These are phyloP conservation scores for Anthracocystis walkeri DNA, from an alignment of 1,284 basidiomycete species.

Conservation along the genomic window DNA sequence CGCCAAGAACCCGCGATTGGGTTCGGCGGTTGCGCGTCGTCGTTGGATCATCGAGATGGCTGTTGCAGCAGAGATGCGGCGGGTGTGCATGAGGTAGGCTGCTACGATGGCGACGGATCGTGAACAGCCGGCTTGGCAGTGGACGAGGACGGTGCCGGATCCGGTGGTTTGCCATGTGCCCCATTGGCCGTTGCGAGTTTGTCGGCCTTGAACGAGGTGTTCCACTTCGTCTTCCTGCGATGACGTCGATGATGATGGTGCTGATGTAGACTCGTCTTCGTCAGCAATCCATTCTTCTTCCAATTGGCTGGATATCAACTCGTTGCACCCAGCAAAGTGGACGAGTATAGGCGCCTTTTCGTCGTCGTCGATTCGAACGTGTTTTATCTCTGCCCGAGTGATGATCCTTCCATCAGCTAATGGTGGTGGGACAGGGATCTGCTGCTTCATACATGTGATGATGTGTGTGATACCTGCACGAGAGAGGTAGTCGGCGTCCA, in stretches of 20 bases:
- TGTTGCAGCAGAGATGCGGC: conserved; percentile 58
- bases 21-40: conserved; percentile 62
- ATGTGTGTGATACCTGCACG: conserved; percentile 59
- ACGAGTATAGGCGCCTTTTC: conserved; percentile 68
- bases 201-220: conserved; percentile 38
- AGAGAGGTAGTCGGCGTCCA: conserved; percentile 56
- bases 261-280: neutral
- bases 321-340: conserved; percentile 65
- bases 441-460: conserved; percentile 60
- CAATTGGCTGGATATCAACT: conserved; percentile 64
- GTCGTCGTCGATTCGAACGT: conserved; percentile 69
- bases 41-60: conserved; percentile 65
- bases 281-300: conserved; percentile 51
- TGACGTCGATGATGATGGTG: neutral
- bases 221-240: conserved; percentile 17
- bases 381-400: conserved; percentile 56
- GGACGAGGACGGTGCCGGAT: conserved; percentile 68
- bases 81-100: conserved; percentile 69
- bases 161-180: conserved; percentile 57
- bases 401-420: conserved; percentile 47
- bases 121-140: conserved; percentile 70
- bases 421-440: conserved; percentile 45
- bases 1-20: conserved; percentile 68
- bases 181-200: conserved; percentile 38
- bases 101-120: conserved; percentile 68